phyloP scores from a whole-genome alignment of 164 flowering plant genomes.

The Tetracentron sinense region DNA sequence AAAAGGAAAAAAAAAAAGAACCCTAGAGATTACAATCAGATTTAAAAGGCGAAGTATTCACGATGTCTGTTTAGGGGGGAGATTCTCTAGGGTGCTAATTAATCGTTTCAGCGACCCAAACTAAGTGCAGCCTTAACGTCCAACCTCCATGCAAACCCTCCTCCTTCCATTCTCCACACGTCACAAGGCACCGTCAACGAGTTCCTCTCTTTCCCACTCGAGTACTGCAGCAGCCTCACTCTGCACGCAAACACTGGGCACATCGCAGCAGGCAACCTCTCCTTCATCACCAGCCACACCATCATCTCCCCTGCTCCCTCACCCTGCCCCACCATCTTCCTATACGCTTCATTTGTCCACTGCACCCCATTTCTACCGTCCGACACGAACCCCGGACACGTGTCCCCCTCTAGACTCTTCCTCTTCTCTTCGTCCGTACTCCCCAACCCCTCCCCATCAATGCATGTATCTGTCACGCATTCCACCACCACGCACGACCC shows the following conservation, averaged over 20 bases:
- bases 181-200: slow-evolving; percentile 67
- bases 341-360: slow-evolving; percentile 68
- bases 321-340: slow-evolving; percentile 45
- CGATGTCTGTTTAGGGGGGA: too few relatives aligned
- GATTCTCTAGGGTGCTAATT: too few relatives aligned
- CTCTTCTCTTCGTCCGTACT: slow-evolving; percentile 49
- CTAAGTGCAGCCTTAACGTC: slow-evolving; percentile 78
- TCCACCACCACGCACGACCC: slow-evolving; percentile 71
- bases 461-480: slow-evolving; percentile 55
- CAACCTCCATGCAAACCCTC: slow-evolving; percentile 85
- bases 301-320: slow-evolving; percentile 14
- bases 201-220: slow-evolving; percentile 33
- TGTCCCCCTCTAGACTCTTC: slow-evolving; percentile 50
- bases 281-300: slow-evolving; percentile 49
- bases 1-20: too few relatives aligned
- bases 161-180: slow-evolving; percentile 74
- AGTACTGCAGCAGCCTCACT: slow-evolving; percentile 61
- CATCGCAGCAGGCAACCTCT: slow-evolving; percentile 22
- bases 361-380: slow-evolving; percentile 52
- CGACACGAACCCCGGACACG: slow-evolving; percentile 79
- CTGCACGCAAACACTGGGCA: slow-evolving; percentile 56
- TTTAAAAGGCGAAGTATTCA: too few relatives aligned
- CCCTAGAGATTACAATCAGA: too few relatives aligned
- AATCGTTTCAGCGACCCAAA: slow-evolving; percentile 48
- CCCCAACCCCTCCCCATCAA: slow-evolving; percentile 35